Conservation (phyloP, 805 yeast species). For the Candida easanensis region DNA sequence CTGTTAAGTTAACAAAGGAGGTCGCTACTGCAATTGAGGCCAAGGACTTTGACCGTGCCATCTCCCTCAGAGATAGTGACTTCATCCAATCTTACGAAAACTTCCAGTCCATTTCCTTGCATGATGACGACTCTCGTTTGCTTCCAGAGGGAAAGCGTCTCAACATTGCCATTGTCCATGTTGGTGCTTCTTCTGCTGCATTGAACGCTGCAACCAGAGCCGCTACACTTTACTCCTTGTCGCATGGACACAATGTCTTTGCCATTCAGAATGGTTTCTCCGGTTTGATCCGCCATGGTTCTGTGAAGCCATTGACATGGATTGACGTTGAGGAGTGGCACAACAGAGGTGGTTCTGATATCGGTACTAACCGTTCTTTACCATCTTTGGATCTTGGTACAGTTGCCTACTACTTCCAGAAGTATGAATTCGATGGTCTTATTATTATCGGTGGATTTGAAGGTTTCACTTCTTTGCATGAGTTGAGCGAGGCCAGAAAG, state of each 20-base stretch:
- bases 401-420: constrained; percentile 90
- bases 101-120: constrained; percentile 65
- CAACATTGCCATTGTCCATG: constrained; percentile 81
- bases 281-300: constrained; percentile 87
- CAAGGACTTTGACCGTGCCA: constrained; percentile 83
- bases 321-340: constrained; percentile 86
- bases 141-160: constrained; percentile 61
- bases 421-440: constrained; percentile 82
- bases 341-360: constrained; percentile 89
- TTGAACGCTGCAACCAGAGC: constrained; percentile 83
- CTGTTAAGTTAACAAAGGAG: constrained; percentile 81
- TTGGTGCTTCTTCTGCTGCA: constrained; percentile 98
- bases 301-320: constrained; percentile 76
- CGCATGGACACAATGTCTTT: constrained; percentile 84
- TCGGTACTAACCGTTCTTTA: constrained; percentile 81
- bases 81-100: constrained; percentile 78
- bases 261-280: constrained; percentile 93
- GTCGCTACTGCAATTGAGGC: constrained; percentile 84
- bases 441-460: constrained; percentile 95
- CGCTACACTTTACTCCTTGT: constrained; percentile 69
- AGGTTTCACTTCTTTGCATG: constrained; percentile 84
- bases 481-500: constrained; percentile 71
- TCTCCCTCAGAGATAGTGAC: constrained; percentile 81
- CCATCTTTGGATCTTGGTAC: constrained; percentile 65
- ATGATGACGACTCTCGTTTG: constrained; percentile 60